Evolutionary conservation across 1,284 basidiomycete genomes (phyloP).

Genomic region (Neonothopanus nambi): DNA sequence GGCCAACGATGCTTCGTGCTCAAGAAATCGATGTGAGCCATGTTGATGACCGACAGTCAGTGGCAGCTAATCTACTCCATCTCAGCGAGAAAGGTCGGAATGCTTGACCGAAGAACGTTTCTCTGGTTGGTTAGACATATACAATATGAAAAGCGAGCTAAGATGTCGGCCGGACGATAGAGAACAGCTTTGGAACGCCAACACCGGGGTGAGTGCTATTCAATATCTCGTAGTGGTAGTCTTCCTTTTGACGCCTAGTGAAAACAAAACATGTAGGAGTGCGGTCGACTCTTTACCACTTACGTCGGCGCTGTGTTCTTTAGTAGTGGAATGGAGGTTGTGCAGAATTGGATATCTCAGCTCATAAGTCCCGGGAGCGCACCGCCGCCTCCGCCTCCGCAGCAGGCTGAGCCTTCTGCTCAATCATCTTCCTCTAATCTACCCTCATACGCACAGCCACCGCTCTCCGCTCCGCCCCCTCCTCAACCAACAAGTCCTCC

Average conservation of each 20-base stretch:
- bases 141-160: conserved; percentile 38
- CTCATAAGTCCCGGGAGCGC: conserved; percentile 44
- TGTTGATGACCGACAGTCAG: background rate
- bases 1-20: conserved; percentile 40
- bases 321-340: conserved; percentile 38
- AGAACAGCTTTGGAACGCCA: too few species aligned
- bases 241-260: conserved; percentile 12
- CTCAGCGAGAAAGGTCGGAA: too few species aligned
- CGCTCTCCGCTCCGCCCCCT: conserved; percentile 14
- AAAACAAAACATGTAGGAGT: conserved; percentile 36
- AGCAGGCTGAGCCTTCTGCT: too few species aligned
- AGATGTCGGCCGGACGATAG: conserved; percentile 33
- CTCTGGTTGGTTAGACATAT: conserved; percentile 41
- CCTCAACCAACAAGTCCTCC: conserved; percentile 15
- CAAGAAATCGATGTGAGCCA: conserved; percentile 41
- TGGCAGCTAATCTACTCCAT: too few species aligned
- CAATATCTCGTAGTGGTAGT: too few species aligned
- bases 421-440: too few species aligned
- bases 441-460: too few species aligned
- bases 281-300: conserved; percentile 45
- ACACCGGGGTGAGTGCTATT: too few species aligned
- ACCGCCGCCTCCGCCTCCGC: conserved; percentile 7
- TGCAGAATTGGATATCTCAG: conserved; percentile 49
- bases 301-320: conserved; percentile 55
- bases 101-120: conserved; percentile 26